Evolutionary conservation across 345 rosid genomes (phyloP).

Genomic region (Mercurialis annua): DNA sequence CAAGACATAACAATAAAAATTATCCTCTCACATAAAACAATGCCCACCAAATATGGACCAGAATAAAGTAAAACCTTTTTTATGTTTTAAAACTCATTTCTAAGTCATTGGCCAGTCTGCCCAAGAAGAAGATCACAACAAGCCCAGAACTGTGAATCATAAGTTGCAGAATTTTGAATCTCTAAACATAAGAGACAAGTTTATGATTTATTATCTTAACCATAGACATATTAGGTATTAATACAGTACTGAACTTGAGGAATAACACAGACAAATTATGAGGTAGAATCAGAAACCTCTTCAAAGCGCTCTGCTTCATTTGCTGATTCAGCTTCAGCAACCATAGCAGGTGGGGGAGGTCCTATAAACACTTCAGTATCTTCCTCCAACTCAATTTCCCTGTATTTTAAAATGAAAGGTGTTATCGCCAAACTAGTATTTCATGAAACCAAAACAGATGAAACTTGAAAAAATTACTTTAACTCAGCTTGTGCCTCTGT

Average conservation of each 20-base stretch:
- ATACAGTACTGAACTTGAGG: neutral
- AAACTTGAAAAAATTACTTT: slow-evolving; percentile 36
- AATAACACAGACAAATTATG: neutral
- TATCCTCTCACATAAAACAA: slow-evolving; percentile 1
- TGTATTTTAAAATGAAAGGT: slow-evolving; percentile 24
- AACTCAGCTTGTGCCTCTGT: slow-evolving; percentile 91
- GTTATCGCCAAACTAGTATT: neutral
- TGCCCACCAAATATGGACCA: neutral
- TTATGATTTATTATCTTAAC: neutral
- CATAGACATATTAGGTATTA: neutral
- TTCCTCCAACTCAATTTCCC: slow-evolving; percentile 85
- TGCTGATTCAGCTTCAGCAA: slow-evolving; percentile 83
- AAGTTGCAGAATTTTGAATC: neutral
- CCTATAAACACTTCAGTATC: slow-evolving; percentile 75
- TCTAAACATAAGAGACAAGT: neutral
- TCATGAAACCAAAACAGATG: neutral
- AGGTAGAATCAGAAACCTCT: slow-evolving; percentile 51
- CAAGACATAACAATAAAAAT: neutral
- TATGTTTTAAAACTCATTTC: neutral
- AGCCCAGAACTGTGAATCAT: too few species aligned
- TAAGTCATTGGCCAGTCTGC: neutral
- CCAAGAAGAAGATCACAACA: neutral
- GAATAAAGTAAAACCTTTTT: neutral
- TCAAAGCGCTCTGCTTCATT: slow-evolving; percentile 97
- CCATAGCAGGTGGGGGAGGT: slow-evolving; percentile 86